These are phyloP conservation scores for Eucalyptus regnans DNA, from an alignment of 345 rosid genomes.

Conservation along the genomic window DNA sequence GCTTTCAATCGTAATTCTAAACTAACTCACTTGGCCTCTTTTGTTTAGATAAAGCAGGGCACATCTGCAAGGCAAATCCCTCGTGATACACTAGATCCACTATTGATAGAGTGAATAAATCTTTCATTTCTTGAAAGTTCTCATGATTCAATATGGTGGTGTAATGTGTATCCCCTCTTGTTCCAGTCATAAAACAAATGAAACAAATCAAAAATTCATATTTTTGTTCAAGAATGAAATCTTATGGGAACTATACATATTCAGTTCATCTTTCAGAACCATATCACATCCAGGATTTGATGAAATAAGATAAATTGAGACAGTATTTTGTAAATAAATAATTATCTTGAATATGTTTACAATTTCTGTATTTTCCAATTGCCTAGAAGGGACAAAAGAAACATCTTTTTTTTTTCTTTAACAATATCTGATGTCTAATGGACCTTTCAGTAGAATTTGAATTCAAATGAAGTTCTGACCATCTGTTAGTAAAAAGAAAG, in stretches of 20 bases:
- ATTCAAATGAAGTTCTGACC: not conserved
- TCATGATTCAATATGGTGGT: fast-evolving
- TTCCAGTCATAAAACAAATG: not conserved
- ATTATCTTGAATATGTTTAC: not conserved
- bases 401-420: not conserved
- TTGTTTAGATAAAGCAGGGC: not conserved
- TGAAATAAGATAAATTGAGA: not conserved
- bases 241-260: too few species aligned
- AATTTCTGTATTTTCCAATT: too few species aligned
- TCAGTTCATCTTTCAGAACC: not conserved
- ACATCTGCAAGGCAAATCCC: not conserved
- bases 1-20: not conserved
- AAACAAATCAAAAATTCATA: not conserved
- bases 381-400: not conserved
- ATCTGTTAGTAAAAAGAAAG: too few species aligned
- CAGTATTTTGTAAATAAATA: too few species aligned
- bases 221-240: not conserved
- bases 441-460: not conserved
- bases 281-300: not conserved
- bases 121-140: too few species aligned
- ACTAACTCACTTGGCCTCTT: not conserved
- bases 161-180: not conserved
- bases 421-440: fast-evolving
- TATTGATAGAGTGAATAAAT: too few species aligned
- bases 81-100: too few species aligned